Percentiles rank a stretch among this genome's conserved stretches.
phyloP scores from a whole-genome alignment of 495 filamentous ascomycete species.

The Penicillium dipodomyicola region DNA sequence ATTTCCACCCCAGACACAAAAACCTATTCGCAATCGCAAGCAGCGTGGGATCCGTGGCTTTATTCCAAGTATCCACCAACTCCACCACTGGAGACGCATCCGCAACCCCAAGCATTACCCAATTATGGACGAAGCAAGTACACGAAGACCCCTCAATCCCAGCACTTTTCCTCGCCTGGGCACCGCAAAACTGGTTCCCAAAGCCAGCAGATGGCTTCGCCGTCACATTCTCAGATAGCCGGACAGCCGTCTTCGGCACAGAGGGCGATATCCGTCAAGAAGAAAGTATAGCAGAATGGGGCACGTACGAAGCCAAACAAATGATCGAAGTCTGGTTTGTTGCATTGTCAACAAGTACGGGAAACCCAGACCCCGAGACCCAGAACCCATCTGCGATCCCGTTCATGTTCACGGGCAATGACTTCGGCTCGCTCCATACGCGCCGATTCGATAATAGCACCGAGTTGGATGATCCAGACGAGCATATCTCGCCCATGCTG shows the following conservation, averaged over 20 bases:
- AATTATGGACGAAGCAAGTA: conserved; percentile 38
- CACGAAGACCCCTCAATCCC: conserved; percentile 54
- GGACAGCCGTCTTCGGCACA: conserved; percentile 51
- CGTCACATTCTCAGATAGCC: conserved; percentile 67
- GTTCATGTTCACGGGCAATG: conserved; percentile 41
- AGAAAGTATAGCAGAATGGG: conserved; percentile 24
- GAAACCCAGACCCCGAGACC: background rate
- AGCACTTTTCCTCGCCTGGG: conserved; percentile 70
- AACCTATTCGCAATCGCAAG: conserved; percentile 65
- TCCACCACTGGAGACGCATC: conserved; percentile 5
- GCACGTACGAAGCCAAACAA: conserved; percentile 33
- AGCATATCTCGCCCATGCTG: conserved; percentile 20
- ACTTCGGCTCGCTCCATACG: conserved; percentile 37
- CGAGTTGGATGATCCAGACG: conserved; percentile 16
- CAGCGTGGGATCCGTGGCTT: conserved; percentile 64
- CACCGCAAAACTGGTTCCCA: conserved; percentile 50
- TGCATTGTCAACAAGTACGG: conserved; percentile 29
- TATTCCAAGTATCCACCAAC: conserved; percentile 51
- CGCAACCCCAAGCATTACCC: conserved; percentile 23
- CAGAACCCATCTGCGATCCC: conserved; percentile 13
- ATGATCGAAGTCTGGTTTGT: conserved; percentile 49
- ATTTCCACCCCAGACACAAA: conserved; percentile 64
- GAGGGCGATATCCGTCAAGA: conserved; percentile 16
- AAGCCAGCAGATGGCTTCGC: conserved; percentile 49
- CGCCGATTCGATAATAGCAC: conserved; percentile 28